Evolutionary conservation across 805 yeast genomes (phyloP).

Genomic region (Hanseniaspora meyeri): DNA sequence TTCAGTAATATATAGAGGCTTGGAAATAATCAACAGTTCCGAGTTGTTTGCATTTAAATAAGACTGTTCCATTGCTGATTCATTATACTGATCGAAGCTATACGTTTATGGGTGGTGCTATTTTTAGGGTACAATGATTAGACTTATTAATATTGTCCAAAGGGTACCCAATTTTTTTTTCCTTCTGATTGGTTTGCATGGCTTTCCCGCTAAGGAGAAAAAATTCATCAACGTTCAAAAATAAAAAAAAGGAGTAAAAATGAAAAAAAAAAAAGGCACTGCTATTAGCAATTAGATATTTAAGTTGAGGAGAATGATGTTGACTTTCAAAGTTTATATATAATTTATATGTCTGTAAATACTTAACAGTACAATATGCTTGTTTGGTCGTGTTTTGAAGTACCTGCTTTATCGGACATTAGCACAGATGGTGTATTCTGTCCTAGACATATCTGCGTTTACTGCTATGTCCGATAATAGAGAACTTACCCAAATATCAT

Average conservation of each 20-base stretch:
- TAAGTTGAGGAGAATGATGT: too few relatives aligned
- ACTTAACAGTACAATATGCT: too few relatives aligned
- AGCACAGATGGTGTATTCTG: too few relatives aligned
- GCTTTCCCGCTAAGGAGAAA: background rate
- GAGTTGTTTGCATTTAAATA: constrained; percentile 17
- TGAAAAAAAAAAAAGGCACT: background rate
- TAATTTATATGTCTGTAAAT: too few relatives aligned
- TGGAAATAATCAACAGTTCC: constrained; percentile 28
- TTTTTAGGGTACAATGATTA: background rate
- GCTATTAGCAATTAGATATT: too few relatives aligned
- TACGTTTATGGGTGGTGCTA: background rate
- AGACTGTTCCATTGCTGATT: constrained; percentile 13
- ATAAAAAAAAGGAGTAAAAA: background rate
- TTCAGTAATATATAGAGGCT: constrained; percentile 35
- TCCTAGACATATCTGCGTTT: too few relatives aligned
- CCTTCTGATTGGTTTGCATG: background rate
- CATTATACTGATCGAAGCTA: background rate
- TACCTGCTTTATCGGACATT: too few relatives aligned
- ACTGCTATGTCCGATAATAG: too few relatives aligned
- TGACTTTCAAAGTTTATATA: too few relatives aligned
- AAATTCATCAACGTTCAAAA: background rate
- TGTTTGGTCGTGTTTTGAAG: too few relatives aligned
- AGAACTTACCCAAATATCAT: too few relatives aligned
- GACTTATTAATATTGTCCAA: background rate
- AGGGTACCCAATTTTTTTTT: too few relatives aligned